Conservation (phyloP, 1,284 basidiomycete genomes). For the Sanghuangporus weigelae region DNA sequence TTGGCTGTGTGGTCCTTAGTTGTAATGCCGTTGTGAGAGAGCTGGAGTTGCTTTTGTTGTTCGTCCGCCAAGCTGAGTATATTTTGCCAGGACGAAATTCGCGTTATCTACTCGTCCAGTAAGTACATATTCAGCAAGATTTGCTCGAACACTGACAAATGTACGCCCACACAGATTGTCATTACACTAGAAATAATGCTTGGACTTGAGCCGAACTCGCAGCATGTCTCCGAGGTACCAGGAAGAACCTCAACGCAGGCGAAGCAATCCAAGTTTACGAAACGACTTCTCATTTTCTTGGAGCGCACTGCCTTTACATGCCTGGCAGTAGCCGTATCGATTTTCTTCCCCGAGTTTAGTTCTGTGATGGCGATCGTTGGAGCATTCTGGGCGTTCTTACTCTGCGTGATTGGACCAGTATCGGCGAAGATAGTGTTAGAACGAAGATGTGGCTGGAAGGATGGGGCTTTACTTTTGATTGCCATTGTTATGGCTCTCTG, state of each 20-base stretch:
- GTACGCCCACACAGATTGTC: conserved; percentile 50
- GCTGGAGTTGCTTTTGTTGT: neutral
- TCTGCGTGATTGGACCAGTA: conserved; percentile 80
- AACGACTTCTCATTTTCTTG: conserved; percentile 42
- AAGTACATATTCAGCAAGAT: conserved; percentile 25
- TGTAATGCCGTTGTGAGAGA: conserved; percentile 69
- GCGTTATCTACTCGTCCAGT: conserved; percentile 82
- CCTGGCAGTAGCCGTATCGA: conserved; percentile 63
- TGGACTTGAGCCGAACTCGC: conserved; percentile 47
- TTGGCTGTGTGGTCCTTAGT: conserved; percentile 88
- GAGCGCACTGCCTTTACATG: conserved; percentile 60
- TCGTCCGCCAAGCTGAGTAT: neutral
- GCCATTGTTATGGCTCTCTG: conserved; percentile 66
- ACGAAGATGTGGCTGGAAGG: conserved; percentile 42
- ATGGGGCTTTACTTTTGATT: conserved; percentile 51
- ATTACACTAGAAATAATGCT: conserved; percentile 74
- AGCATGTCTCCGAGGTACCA: conserved; percentile 11
- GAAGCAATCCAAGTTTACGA: conserved; percentile 29
- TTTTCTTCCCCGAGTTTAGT: conserved; percentile 82
- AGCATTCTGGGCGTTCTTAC: conserved; percentile 79
- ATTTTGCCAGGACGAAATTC: conserved; percentile 68
- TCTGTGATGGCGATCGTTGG: conserved; percentile 90
- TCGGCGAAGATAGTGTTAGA: conserved; percentile 56
- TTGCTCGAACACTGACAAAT: neutral
- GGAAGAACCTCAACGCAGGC: neutral